Base-by-base conservation (phyloP, 805 yeast species). In the Suhomyces xylopsoci region DNA sequence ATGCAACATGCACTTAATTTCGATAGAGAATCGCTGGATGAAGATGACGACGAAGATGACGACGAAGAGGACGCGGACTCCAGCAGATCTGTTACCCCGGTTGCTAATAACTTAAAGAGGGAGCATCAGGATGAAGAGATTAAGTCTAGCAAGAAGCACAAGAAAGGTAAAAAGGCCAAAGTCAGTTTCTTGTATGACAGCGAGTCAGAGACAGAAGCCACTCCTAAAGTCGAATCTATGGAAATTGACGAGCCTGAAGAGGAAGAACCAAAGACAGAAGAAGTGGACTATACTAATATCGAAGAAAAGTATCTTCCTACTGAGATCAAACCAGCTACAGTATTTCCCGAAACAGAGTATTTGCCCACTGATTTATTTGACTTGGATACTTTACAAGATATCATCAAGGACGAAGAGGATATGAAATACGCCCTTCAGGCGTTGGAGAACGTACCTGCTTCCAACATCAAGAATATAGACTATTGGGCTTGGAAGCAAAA, bases 331-430 rank as follows among this genome's bases (percentile, higher is more conserved):
- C 90, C 93, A 1, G 55, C 64, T 12, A 78, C 90, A 0, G 90
- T 87, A 2, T 83, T 74, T 52, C 78, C 69, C 38, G 77, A 78
- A 12, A 79, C 76, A 44, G 69, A 68, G 38, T 63, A 67, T 3
- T 55, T 56, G 12, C 57, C 62, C 2, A 55, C 60, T 1, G 64
- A 61, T 32, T 51, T 58, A 3, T 59, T 71, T 25, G 83, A 80
- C 45, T 60, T 90, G 20, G 72, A 70, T 5, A 73, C 74, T 17
- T 57, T 89, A 2, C 87, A 85, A 56, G 62, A 66, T 2, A 52
- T 82, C 2, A 68, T 91, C 5, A 82, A 81, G 59, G 97, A 91
- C 62, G 83, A 81, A 1, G 97, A 92, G 64, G 97, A 91, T 66
- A 46, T 84, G 47, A 65, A 62, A 36, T 62, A 87, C 15, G 76